Evolutionary conservation across 1,139 yeast species (phyloP).

Genomic region (Ashbya aceris): DNA sequence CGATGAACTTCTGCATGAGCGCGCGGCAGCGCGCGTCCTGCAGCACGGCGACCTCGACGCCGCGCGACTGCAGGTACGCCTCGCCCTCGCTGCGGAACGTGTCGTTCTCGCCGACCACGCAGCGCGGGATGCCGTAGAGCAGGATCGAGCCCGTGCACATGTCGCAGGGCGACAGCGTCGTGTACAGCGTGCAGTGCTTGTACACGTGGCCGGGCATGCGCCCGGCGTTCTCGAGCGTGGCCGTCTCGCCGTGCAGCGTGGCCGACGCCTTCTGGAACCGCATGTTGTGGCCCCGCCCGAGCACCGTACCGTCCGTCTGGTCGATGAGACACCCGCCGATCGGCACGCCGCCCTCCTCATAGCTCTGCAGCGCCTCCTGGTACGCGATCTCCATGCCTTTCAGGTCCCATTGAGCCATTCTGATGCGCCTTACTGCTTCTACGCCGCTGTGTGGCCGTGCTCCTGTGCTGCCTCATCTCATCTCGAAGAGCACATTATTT

Average conservation of each 20-base stretch:
- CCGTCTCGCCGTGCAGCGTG: conserved; percentile 83
- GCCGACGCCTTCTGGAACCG: conserved; percentile 75
- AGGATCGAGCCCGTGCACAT: too few relatives aligned
- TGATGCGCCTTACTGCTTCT: conserved; percentile 6
- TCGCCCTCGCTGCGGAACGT: too few relatives aligned
- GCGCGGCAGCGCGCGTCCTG: too few relatives aligned
- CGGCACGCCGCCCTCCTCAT: conserved; percentile 84
- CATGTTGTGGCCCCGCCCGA: conserved; percentile 84
- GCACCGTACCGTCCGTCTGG: conserved; percentile 63
- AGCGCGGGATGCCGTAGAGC: too few relatives aligned
- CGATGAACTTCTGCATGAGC: too few relatives aligned
- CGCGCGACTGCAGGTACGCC: too few relatives aligned
- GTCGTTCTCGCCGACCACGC: too few relatives aligned
- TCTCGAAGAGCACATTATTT: too few relatives aligned
- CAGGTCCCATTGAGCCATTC: conserved; percentile 34
- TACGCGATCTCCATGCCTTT: conserved; percentile 61
- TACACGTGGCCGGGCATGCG: too few relatives aligned
- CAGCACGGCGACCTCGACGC: too few relatives aligned
- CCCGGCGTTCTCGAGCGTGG: conserved; percentile 50
- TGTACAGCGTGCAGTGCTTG: too few relatives aligned
- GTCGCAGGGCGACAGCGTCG: too few relatives aligned
- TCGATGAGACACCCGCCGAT: conserved; percentile 71
- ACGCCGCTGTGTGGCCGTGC: neutral
- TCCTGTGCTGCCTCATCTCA: neutral
- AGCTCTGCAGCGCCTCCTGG: conserved; percentile 62